Base-by-base conservation (phyloP, 805 yeast species). In the Cyberlindnera sargentensis region DNA sequence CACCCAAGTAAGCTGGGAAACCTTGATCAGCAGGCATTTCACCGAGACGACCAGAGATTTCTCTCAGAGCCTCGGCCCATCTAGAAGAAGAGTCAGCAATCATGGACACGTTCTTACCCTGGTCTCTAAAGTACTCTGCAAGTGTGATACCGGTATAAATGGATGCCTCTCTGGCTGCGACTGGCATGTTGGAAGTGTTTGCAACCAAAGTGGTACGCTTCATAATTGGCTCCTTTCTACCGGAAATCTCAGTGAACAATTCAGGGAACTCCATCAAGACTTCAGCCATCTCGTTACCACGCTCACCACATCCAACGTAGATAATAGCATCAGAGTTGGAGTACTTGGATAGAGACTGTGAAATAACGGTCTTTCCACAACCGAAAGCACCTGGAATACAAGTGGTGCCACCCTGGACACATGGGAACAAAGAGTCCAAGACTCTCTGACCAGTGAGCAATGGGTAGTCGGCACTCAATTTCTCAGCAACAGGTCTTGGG, bases 21-120 rank as follows among this genome's bases (percentile, higher is more conserved):
- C 99, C 99, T 76, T 95, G 99, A 72, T 93, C 99, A 49, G 99
- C 99, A 65, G 99, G 99, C 99, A 93, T 93, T 76, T 93, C 99
- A 72, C 99, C 99, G 67, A 93, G 76, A 79, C 99, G 95, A 79
- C 99, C 99, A 42, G 98, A 90, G 66, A 93, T 84, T 78, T 93
- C 99, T 83, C 99, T 90, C 65, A 93, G 78, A 49, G 99, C 99
- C 75, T 93, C 99, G 37, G 99, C 99, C 99, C 99, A 93, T 77
- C 99, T 90, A 30, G 97, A 90, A 31, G 98, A 91, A 5, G 99
- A 93, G 68, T 93, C 99, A 47, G 99, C 99, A 84, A 93, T 93
- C 98, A 93, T 93, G 31, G 98, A 81, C 51, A 93, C 99, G 64
- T 93, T 76, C 76, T 93, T 93, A 73, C 99, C 99, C 75, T 93